Base-by-base conservation (phyloP, 2,329 filamentous ascomycete species). In the Alternaria arborescens region DNA sequence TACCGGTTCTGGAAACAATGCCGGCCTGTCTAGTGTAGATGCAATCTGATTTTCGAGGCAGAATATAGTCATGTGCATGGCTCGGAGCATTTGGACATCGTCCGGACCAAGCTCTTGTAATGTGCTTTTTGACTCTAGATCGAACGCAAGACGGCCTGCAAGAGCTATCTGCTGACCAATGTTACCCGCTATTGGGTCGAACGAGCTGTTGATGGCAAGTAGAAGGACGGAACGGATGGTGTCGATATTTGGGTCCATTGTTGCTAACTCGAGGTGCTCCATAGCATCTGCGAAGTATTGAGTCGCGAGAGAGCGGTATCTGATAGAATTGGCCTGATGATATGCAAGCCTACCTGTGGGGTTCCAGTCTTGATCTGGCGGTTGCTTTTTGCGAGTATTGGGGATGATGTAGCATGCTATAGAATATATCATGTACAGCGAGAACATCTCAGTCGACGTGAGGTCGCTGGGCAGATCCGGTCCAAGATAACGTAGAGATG, bases 151-250 rank as follows among this genome's bases (percentile, higher is more conserved):
- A n/a, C 76, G 69, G 8, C 72, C 66, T 4, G 76, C 75, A 46
- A 78, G 73, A 10, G 75, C 76, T 34, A 78, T 62, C 38, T 78
- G 76, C 54, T 78, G 76, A 8, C 76, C 75, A 32, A 75, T 70
- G 30, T 78, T 78, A 2, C 76, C 76, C 6, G 65, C 64, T 20
- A 73, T 71, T 11, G 76, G 76, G 32, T 78, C 75, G 41, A 78
- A 78, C 7, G 73, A 65, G 56, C 74, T 75, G 54, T 78, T 75
- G 34, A 78, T 73, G 26, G 75, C 71, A 24, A 78, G 72, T 8
- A 78, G 52, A 10, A 77, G 53, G 16, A 78, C 68, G 2, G 75
- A 71, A 16, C 73, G 69, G 3, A 78, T 67, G 0, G 75, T 77
- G 11, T 69, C 68, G 28, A 77, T 71, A 7, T 69, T 73, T 1